A percentile compares a stretch with the other conserved stretches of the same genome.
These are phyloP conservation scores for Balansia obtecta DNA, from an alignment of 2,329 filamentous ascomycete genomes.

Conservation along the genomic window DNA sequence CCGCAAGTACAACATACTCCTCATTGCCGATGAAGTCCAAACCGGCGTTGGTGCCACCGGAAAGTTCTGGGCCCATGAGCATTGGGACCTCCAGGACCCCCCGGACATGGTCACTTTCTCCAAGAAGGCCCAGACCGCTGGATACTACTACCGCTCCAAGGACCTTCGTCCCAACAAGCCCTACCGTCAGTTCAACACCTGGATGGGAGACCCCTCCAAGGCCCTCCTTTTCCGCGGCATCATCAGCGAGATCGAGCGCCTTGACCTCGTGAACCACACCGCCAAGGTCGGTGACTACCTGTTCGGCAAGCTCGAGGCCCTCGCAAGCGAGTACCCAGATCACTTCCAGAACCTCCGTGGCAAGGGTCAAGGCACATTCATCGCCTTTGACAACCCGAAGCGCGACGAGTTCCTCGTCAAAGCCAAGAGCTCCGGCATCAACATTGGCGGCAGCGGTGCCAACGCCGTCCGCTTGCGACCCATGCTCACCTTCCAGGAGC, in stretches of 20 bases:
- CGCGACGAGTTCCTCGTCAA: slow-evolving; percentile 67
- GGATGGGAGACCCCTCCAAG: slow-evolving; percentile 86
- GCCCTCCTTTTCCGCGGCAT: slow-evolving; percentile 80
- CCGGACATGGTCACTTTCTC: slow-evolving; percentile 93
- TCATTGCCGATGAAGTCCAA: slow-evolving; percentile 92
- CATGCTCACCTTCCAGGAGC: slow-evolving; percentile 87
- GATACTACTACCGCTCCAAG: slow-evolving; percentile 79
- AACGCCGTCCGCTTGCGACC: slow-evolving; percentile 68
- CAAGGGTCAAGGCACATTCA: slow-evolving; percentile 81
- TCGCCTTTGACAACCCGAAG: slow-evolving; percentile 77
- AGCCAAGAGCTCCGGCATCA: slow-evolving; percentile 71
- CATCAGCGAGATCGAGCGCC: slow-evolving; percentile 64
- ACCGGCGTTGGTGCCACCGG: slow-evolving; percentile 87
- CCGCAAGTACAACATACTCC: slow-evolving; percentile 60
- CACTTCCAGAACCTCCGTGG: slow-evolving; percentile 77
- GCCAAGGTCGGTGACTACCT: slow-evolving; percentile 69
- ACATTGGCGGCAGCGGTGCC: slow-evolving; percentile 74
- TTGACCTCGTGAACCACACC: slow-evolving; percentile 70
- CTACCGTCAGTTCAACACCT: slow-evolving; percentile 94
- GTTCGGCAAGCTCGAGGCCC: slow-evolving; percentile 52
- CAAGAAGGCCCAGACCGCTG: slow-evolving; percentile 90
- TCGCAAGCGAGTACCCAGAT: slow-evolving; percentile 59
- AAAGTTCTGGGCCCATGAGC: slow-evolving; percentile 94
- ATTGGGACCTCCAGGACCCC: slow-evolving; percentile 70
- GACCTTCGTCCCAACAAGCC: slow-evolving; percentile 79